A percentile compares a stretch with the other conserved stretches of the same genome.
These are phyloP conservation scores for Epichloe amarillans DNA, from an alignment of 2,329 filamentous ascomycete genomes.

Conservation along the genomic window DNA sequence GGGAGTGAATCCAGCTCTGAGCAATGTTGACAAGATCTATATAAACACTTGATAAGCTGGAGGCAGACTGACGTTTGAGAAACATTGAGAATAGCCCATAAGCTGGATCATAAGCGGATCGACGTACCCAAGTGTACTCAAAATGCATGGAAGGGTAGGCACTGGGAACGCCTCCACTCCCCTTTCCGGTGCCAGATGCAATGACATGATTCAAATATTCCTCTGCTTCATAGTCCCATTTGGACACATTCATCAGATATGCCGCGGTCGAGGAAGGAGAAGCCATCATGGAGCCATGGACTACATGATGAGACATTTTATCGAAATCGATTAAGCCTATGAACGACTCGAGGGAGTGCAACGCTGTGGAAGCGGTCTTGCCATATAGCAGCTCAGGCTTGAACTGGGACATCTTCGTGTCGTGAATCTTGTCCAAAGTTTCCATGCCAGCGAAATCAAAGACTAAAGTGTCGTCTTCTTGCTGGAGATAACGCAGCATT, in stretches of 20 bases:
- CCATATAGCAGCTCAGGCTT: not conserved
- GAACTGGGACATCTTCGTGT: not conserved
- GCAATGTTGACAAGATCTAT: conserved; percentile 2
- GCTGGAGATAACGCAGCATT: conserved; percentile 3
- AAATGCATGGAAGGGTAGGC: conserved; percentile 7
- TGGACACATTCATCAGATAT: conserved; percentile 7
- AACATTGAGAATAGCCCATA: not conserved
- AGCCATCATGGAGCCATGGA: conserved; percentile 10
- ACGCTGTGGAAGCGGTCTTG: not conserved
- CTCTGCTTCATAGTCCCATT: conserved; percentile 9
- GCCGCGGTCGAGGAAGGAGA: conserved; percentile 11
- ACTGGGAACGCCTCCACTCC: conserved; percentile 6
- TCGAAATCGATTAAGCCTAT: conserved; percentile 9
- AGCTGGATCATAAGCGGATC: not conserved
- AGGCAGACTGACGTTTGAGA: not conserved
- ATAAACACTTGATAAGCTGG: too few relatives aligned
- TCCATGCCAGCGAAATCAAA: conserved; percentile 4
- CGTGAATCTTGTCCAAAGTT: not conserved
- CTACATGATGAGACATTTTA: conserved; percentile 4
- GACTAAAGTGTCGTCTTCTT: not conserved
- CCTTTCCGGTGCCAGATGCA: not conserved
- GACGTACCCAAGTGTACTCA: conserved; percentile 2
- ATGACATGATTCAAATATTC: conserved; percentile 7
- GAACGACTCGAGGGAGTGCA: conserved; percentile 11
- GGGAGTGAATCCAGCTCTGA: conserved; percentile 2